Conservation (phyloP, 768 basidiomycete species). For the Dictyophora rubrovolvata region DNA sequence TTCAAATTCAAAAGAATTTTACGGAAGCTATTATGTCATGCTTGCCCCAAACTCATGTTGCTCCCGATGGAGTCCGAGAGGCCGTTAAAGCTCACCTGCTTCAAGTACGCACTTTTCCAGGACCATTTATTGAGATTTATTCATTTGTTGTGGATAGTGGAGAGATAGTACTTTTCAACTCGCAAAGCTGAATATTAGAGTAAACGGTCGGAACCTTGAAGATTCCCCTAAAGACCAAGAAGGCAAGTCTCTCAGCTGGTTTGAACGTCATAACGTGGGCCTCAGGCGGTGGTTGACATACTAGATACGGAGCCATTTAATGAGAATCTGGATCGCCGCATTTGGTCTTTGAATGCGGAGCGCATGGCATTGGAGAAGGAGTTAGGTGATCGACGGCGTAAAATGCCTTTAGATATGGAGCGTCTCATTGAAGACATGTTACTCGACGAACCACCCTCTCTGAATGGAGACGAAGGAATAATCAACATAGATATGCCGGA, state of each 20-base stretch:
- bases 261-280: not conserved
- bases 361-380: slow-evolving; percentile 66
- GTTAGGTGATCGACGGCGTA: slow-evolving; percentile 57
- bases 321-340: slow-evolving; percentile 71
- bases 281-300: not conserved
- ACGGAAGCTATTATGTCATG: slow-evolving; percentile 31
- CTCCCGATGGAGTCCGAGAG: slow-evolving; percentile 34
- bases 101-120: slow-evolving; percentile 28
- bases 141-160: slow-evolving; percentile 30
- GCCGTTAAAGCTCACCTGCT: slow-evolving; percentile 39
- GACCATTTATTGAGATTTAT: not conserved
- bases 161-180: slow-evolving; percentile 52
- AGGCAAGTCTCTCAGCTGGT: slow-evolving; percentile 25
- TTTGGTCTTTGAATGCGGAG: slow-evolving; percentile 72
- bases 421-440: slow-evolving; percentile 29
- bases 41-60: slow-evolving; percentile 38
- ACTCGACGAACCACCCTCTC: slow-evolving; percentile 13
- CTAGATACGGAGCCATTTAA: slow-evolving; percentile 73
- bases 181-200: slow-evolving; percentile 60
- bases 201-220: slow-evolving; percentile 73
- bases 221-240: slow-evolving; percentile 46
- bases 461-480: slow-evolving; percentile 14
- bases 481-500: slow-evolving; percentile 12
- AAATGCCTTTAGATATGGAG: slow-evolving; percentile 45
- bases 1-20: slow-evolving; percentile 46